Percentiles rank a stretch among this genome's conserved stretches.
Conservation (phyloP, 805 yeast genomes). For the Metschnikowia drakensbergensis region DNA sequence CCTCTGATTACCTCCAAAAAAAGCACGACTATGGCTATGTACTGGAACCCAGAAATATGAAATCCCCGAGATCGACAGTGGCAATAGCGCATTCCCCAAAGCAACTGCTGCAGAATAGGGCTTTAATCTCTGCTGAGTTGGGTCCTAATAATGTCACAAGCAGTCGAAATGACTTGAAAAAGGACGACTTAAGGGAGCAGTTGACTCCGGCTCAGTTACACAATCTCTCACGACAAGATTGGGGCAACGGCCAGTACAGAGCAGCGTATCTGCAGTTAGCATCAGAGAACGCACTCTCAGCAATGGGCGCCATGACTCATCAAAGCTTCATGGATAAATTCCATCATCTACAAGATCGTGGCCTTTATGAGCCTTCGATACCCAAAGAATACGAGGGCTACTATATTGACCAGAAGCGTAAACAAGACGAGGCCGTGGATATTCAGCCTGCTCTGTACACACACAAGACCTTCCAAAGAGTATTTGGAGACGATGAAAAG, state of each 20-base stretch:
- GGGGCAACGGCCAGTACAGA: background rate
- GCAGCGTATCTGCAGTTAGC: background rate
- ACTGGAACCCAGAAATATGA: background rate
- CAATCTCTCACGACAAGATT: background rate
- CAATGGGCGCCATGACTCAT: background rate
- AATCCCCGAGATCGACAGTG: background rate
- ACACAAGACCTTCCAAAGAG: conserved; percentile 38
- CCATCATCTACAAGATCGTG: background rate
- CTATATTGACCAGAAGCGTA: conserved; percentile 35
- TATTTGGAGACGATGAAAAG: conserved; percentile 27
- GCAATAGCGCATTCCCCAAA: background rate
- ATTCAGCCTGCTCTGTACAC: conserved; percentile 35
- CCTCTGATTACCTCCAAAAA: conserved; percentile 29
- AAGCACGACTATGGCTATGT: background rate
- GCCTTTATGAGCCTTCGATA: conserved; percentile 10
- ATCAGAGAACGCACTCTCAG: background rate
- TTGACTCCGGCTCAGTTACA: conserved; percentile 40
- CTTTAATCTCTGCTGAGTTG: background rate
- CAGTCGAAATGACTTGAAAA: conserved; percentile 22
- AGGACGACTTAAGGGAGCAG: conserved; percentile 26
- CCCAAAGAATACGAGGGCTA: conserved; percentile 24
- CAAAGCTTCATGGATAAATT: conserved; percentile 1
- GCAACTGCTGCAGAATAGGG: background rate
- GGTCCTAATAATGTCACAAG: background rate
- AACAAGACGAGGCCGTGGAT: conserved; percentile 29